A percentile compares a stretch with the other conserved stretches of the same genome.
Evolutionary conservation across 2,329 filamentous ascomycete genomes (phyloP).

Genomic region (Fusarium lyarnte): DNA sequence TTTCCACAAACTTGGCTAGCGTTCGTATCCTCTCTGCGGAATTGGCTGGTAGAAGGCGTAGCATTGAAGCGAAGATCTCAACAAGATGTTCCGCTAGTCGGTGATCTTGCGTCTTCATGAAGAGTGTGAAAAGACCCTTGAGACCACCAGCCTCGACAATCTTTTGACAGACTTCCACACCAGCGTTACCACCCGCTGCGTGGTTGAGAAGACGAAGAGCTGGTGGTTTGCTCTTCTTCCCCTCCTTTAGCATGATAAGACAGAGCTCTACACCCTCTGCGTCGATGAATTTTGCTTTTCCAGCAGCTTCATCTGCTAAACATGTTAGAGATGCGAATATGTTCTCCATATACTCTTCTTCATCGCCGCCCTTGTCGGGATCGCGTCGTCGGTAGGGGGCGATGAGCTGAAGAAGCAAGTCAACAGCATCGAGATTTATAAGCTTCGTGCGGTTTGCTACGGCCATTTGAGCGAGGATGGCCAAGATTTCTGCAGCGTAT

Average conservation of each 20-base stretch:
- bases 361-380: conserved; percentile 83
- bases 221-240: conserved; percentile 81
- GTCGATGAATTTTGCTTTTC: conserved; percentile 84
- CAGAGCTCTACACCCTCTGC: conserved; percentile 92
- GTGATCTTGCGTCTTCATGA: conserved; percentile 82
- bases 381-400: conserved; percentile 87
- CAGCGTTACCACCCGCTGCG: conserved; percentile 64
- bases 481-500: conserved; percentile 90
- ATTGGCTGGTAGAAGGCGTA: conserved; percentile 80
- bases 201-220: conserved; percentile 88
- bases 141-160: conserved; percentile 86
- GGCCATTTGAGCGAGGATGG: conserved; percentile 85
- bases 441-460: conserved; percentile 71
- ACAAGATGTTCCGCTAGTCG: conserved; percentile 81
- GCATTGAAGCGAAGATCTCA: conserved; percentile 83
- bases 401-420: conserved; percentile 82
- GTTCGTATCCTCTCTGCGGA: conserved; percentile 82
- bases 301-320: conserved; percentile 76
- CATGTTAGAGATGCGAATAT: conserved; percentile 88
- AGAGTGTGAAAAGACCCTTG: conserved; percentile 85
- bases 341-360: conserved; percentile 96
- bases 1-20: conserved; percentile 95
- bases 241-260: conserved; percentile 90
- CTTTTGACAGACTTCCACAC: conserved; percentile 73
- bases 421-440: conserved; percentile 74